Conservation (phyloP, 306 rosid species). For the Trifolium fragiferum region DNA sequence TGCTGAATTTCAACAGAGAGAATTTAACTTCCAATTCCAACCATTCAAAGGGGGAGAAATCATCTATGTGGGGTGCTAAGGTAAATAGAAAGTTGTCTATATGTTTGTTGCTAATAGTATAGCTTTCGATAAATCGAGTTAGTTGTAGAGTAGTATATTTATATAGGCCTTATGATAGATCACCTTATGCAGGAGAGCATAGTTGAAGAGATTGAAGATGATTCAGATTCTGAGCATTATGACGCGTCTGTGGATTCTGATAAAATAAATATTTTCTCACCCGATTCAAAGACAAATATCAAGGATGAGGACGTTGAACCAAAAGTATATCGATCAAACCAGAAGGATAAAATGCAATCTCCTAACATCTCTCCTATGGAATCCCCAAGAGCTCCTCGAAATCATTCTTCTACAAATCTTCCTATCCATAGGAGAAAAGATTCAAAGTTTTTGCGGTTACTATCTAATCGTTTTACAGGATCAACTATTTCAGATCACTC, state of each 20-base stretch:
- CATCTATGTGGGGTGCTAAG: slow-evolving; percentile 60
- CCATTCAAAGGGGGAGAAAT: slow-evolving; percentile 48
- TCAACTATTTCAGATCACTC: slow-evolving; percentile 51
- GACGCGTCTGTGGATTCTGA: slow-evolving; percentile 54
- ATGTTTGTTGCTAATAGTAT: slow-evolving; percentile 15
- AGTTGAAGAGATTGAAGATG: slow-evolving; percentile 65
- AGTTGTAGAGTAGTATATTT: slow-evolving; percentile 14
- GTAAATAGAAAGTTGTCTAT: slow-evolving; percentile 46
- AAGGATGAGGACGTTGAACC: slow-evolving; percentile 50
- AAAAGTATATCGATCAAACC: slow-evolving; percentile 45
- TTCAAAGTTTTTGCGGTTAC: slow-evolving; percentile 57
- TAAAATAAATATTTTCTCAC: slow-evolving; percentile 44
- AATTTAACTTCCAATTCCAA: slow-evolving; percentile 51
- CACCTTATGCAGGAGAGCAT: slow-evolving; percentile 57
- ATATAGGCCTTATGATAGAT: slow-evolving; percentile 28
- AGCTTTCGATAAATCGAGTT: slow-evolving; percentile 22
- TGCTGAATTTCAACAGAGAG: slow-evolving; percentile 54
- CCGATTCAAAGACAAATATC: slow-evolving; percentile 40
- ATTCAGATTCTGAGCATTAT: slow-evolving; percentile 59
- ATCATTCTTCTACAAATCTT: slow-evolving; percentile 44
- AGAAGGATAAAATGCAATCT: slow-evolving; percentile 55
- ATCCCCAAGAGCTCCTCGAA: slow-evolving; percentile 60
- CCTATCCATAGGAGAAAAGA: slow-evolving; percentile 47
- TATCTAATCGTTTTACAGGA: slow-evolving; percentile 54
- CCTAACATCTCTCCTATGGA: slow-evolving; percentile 65